A percentile compares a stretch with the other conserved stretches of the same genome.
phyloP scores from a whole-genome alignment of 1,139 yeast species.

The Hansenula lynferdii region DNA sequence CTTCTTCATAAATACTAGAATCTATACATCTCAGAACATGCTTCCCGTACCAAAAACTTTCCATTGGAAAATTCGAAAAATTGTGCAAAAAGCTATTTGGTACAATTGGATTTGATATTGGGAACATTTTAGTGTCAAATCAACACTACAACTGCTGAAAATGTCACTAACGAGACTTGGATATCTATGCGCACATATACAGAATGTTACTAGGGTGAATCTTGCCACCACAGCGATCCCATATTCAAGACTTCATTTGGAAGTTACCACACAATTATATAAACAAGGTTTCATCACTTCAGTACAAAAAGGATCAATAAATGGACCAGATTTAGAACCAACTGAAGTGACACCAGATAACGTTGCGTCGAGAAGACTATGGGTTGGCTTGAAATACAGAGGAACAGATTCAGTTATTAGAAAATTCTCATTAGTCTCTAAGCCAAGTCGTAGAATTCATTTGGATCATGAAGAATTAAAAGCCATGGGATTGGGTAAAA shows the following conservation, averaged over 20 bases:
- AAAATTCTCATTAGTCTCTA: slow-evolving; percentile 69
- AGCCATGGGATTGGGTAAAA: slow-evolving; percentile 70
- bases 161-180: slow-evolving; percentile 89
- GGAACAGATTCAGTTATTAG: slow-evolving; percentile 74
- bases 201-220: slow-evolving; percentile 78
- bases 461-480: slow-evolving; percentile 61
- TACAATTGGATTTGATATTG: too few species aligned
- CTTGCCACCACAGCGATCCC: slow-evolving; percentile 81
- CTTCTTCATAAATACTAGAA: too few species aligned
- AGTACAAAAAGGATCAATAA: slow-evolving; percentile 79
- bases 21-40: too few species aligned
- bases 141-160: too few species aligned
- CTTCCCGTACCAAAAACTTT: too few species aligned
- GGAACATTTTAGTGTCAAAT: too few species aligned
- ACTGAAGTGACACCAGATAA: slow-evolving; percentile 87
- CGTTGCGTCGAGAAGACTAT: slow-evolving; percentile 77
- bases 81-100: too few species aligned
- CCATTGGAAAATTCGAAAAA: too few species aligned
- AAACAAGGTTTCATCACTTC: slow-evolving; percentile 87
- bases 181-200: slow-evolving; percentile 82
- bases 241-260: slow-evolving; percentile 76
- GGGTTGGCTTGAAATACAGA: slow-evolving; percentile 90
- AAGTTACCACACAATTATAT: slow-evolving; percentile 78
- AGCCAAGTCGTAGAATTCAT: slow-evolving; percentile 75
- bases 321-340: slow-evolving; percentile 78